Evolutionary conservation across 257 asterid species (phyloP), one percentile per base, ranked within the genome.

Genomic region (Nicotiana undulata): DNA sequence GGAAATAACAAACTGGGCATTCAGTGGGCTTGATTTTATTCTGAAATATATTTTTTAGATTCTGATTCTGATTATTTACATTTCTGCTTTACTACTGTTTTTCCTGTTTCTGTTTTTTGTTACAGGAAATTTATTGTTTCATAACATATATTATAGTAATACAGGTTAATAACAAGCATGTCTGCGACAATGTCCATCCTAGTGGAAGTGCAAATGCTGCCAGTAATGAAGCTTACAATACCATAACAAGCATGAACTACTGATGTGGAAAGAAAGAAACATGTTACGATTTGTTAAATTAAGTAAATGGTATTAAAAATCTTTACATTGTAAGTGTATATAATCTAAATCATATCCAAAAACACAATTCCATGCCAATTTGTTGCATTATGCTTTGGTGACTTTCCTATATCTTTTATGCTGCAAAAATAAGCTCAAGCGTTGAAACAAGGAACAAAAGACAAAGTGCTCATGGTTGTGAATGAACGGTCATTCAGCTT

Each of bases 401-500:
- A 15, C 40, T 22, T 46, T 46, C 78, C 78, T 46, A 24, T 72
- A 72, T 46, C 40, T 72, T 72, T 44, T 13, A 24, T 46, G 34
- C 78, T 22, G 37, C 37, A 72, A 72, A 68, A 46, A 46, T 46
- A 72, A 46, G 78, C 5, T 72, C 34, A 44, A 40, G 32, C 52
- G 24, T 20, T 3, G 77, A 40, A 40, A 68, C 77, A 11, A 29
- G n/a, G 22, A 29, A 63, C 8, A 22, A 29, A 28, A 13, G 44
- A 63, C 46, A 63, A 68, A 37, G 59, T 12, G 37, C 12, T 22
- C 20, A 70, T 11, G n/a, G 32, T 20, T 68, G 76, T 40, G 53
- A 68, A 68, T 44, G 11, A 44, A 20, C 44, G 44, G 32, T 70
- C 85, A 90, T 46, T 79, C 82, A 15, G 61, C 82, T 79, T 68